A percentile compares a stretch with the other conserved stretches of the same genome.
Evolutionary conservation across 2,329 filamentous ascomycete species (phyloP).

Genomic region (Ceratocystis eucalypticola): DNA sequence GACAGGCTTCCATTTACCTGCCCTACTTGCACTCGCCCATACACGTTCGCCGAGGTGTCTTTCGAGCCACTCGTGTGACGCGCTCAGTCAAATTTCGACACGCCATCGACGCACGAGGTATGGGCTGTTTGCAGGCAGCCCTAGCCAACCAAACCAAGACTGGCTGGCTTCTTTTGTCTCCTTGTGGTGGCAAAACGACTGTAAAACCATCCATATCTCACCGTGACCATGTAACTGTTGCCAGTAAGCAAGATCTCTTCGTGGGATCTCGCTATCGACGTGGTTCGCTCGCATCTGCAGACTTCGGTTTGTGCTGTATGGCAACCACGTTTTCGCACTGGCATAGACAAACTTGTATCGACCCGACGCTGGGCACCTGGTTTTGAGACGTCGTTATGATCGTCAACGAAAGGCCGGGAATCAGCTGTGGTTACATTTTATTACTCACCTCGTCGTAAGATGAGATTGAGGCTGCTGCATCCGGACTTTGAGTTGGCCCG

Average conservation of each 20-base stretch:
- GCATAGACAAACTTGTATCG: constrained; percentile 34
- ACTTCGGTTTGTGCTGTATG: constrained; percentile 22
- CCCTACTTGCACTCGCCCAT: not conserved
- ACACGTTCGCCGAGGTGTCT: not conserved
- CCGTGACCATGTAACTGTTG: constrained; percentile 17
- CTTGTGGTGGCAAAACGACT: not conserved
- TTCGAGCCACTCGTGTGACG: not conserved
- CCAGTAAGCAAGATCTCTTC: constrained; percentile 17
- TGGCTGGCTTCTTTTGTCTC: not conserved
- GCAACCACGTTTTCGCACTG: constrained; percentile 43
- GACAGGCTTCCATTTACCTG: not conserved
- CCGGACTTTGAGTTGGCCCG: not conserved
- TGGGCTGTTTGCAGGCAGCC: not conserved
- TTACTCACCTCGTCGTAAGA: not conserved
- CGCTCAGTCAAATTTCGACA: not conserved
- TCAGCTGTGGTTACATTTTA: constrained; percentile 44
- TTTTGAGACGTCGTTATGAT: constrained; percentile 43
- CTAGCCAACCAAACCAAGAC: not conserved
- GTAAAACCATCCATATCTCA: not conserved
- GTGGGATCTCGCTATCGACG: constrained; percentile 32
- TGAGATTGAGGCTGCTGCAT: not conserved
- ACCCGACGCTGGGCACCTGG: constrained; percentile 45
- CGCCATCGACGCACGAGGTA: not conserved
- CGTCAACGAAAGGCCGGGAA: constrained; percentile 41
- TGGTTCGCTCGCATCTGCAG: constrained; percentile 31